Percentiles rank a stretch among this genome's conserved stretches.
These are phyloP conservation scores for Cyclotella baltica DNA, from an alignment of 108 stramenopile genomes.

Conservation along the genomic window DNA sequence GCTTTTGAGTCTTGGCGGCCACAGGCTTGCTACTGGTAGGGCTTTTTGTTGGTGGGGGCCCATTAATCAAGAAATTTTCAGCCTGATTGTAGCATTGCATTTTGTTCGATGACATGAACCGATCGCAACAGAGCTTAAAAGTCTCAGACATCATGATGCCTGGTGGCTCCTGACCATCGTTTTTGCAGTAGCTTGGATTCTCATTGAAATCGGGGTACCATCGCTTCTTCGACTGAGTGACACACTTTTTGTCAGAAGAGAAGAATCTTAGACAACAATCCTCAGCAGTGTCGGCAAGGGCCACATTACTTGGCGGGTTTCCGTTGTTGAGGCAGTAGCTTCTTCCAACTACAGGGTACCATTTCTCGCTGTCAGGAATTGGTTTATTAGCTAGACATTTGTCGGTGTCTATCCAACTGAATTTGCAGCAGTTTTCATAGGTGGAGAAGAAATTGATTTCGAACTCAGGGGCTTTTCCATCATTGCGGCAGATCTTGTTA, in stretches of 20 bases:
- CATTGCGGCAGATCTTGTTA: conserved; percentile 17
- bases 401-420: conserved; percentile 22
- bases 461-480: conserved; percentile 28
- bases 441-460: conserved; percentile 34
- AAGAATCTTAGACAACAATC: conserved; percentile 9
- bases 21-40: not conserved
- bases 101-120: conserved; percentile 12
- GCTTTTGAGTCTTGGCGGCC: not conserved
- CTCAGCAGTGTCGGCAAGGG: not conserved
- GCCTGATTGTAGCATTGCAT: conserved; percentile 4
- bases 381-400: conserved; percentile 12
- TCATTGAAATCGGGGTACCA: conserved; percentile 22
- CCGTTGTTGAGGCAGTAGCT: conserved; percentile 8
- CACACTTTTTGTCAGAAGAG: not conserved
- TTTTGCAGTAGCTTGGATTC: conserved; percentile 26
- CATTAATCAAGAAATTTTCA: not conserved
- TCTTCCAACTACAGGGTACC: conserved; percentile 10
- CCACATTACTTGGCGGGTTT: not conserved
- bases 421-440: conserved; percentile 28
- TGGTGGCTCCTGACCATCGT: conserved; percentile 23
- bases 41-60: not conserved
- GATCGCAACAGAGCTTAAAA: conserved; percentile 6
- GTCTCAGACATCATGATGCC: conserved; percentile 21
- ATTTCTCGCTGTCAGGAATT: not conserved
- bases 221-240: not conserved